Percentiles rank a stretch among this genome's conserved stretches.
These are phyloP conservation scores for Coriaria nepalensis DNA, from an alignment of 306 rosid species.

Conservation along the genomic window DNA sequence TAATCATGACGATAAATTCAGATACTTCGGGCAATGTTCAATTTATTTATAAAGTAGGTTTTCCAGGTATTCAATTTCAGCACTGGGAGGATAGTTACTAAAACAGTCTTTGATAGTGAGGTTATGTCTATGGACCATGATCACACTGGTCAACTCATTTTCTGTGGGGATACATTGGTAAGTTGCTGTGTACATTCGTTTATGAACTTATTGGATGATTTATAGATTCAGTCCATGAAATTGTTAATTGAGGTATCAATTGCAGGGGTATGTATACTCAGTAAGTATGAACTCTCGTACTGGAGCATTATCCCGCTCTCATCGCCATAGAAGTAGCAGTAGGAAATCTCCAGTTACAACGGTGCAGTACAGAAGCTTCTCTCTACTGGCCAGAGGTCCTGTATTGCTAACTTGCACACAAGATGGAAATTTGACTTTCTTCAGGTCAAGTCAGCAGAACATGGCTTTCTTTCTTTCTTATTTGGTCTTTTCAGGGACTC, in stretches of 20 bases:
- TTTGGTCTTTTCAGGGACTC: conserved; percentile 16
- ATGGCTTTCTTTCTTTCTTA: conserved; percentile 5
- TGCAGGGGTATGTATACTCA: conserved; percentile 82
- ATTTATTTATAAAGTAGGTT: conserved; percentile 13
- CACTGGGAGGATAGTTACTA: conserved; percentile 81
- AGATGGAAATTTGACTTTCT: conserved; percentile 87
- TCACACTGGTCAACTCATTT: conserved; percentile 79
- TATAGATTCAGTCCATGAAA: conserved; percentile 12
- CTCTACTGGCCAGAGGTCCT: conserved; percentile 80
- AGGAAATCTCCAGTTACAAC: conserved; percentile 75
- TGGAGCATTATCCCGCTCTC: conserved; percentile 77
- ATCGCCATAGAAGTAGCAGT: conserved; percentile 58
- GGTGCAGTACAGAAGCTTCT: conserved; percentile 84
- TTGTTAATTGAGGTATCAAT: conserved; percentile 20
- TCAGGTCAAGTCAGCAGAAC: conserved; percentile 43
- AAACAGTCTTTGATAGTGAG: conserved; percentile 55
- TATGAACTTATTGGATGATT: conserved; percentile 10
- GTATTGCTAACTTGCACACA: conserved; percentile 80
- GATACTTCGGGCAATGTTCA: background rate
- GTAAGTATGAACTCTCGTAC: conserved; percentile 77
- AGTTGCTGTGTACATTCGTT: conserved; percentile 15
- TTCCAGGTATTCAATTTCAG: conserved; percentile 89
- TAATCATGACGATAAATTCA: background rate
- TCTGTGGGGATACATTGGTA: conserved; percentile 81
- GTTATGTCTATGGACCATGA: conserved; percentile 86